Conservation (phyloP, 1,139 yeast species). For the Lodderomyces elongisporus region DNA sequence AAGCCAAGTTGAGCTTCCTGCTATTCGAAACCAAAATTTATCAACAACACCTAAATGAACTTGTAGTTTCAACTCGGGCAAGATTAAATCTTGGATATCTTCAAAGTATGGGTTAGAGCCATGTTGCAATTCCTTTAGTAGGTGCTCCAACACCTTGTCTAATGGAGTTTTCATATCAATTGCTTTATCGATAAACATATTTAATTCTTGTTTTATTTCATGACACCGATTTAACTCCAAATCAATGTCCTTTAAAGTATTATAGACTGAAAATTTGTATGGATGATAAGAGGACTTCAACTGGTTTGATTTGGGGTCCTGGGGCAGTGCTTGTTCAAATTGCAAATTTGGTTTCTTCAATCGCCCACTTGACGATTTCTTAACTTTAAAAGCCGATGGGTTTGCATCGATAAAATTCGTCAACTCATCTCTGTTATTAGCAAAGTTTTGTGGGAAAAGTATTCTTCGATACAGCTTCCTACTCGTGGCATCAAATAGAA, state of each 20-base stretch:
- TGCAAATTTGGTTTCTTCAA: background rate
- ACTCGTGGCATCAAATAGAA: too few relatives aligned
- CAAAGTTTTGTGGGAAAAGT: too few relatives aligned
- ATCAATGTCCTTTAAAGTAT: conserved; percentile 12
- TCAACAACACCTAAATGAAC: conserved; percentile 24
- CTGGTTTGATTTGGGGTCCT: conserved; percentile 3
- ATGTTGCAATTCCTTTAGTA: conserved; percentile 13
- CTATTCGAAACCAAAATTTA: conserved; percentile 32
- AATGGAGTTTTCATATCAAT: conserved; percentile 19
- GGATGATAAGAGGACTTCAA: background rate
- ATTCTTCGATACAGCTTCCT: too few relatives aligned
- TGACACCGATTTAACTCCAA: conserved; percentile 17
- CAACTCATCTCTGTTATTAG: too few relatives aligned
- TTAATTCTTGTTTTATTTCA: conserved; percentile 7
- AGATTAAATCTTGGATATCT: conserved; percentile 18
- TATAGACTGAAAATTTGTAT: conserved; percentile 14
- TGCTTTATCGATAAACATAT: conserved; percentile 10
- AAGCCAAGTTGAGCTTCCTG: conserved; percentile 39
- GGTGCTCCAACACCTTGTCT: conserved; percentile 14
- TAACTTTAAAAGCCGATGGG: too few relatives aligned
- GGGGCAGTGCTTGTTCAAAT: background rate
- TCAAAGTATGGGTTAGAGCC: conserved; percentile 18
- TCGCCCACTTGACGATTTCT: too few relatives aligned
- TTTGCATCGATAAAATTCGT: too few relatives aligned
- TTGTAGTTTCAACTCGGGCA: conserved; percentile 22